Conservation (phyloP, 768 basidiomycete genomes). For the Cubamyces sp. region DNA sequence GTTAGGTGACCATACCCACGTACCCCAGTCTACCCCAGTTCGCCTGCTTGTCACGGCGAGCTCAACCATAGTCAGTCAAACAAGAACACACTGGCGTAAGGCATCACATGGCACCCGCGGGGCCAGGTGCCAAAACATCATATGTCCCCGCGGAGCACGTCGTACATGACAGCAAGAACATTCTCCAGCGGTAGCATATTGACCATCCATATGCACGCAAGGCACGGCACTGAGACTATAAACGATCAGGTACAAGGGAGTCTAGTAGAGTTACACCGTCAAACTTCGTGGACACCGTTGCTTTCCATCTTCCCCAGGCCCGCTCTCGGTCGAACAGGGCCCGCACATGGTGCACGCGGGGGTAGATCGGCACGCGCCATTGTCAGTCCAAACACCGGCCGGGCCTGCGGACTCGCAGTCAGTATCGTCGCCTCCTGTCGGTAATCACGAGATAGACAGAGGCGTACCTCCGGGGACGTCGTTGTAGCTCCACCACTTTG, state of each 20-base stretch:
- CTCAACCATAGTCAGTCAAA: no score
- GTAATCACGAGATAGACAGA: background rate
- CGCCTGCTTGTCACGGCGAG: no score
- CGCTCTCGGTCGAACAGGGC: background rate
- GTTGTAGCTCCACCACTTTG: constrained; percentile 36
- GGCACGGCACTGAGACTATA: background rate
- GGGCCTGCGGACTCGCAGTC: constrained; percentile 17
- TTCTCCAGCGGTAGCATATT: background rate
- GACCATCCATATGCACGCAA: background rate
- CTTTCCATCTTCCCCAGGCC: background rate
- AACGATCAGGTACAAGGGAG: constrained; percentile 1
- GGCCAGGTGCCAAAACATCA: background rate
- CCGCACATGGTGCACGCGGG: background rate
- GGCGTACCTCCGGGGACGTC: constrained; percentile 33
- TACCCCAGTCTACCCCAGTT: no score
- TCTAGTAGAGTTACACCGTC: background rate
- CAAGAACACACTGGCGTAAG: no score
- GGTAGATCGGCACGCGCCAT: constrained; percentile 30
- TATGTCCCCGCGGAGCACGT: background rate
- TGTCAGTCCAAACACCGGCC: constrained; percentile 33
- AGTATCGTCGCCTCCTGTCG: background rate
- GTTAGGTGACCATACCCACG: no score
- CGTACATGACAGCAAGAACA: background rate
- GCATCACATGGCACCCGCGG: background rate
- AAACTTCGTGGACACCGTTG: background rate